Conservation (phyloP, 768 basidiomycete species). For the Clitopilus passeckerianus region DNA sequence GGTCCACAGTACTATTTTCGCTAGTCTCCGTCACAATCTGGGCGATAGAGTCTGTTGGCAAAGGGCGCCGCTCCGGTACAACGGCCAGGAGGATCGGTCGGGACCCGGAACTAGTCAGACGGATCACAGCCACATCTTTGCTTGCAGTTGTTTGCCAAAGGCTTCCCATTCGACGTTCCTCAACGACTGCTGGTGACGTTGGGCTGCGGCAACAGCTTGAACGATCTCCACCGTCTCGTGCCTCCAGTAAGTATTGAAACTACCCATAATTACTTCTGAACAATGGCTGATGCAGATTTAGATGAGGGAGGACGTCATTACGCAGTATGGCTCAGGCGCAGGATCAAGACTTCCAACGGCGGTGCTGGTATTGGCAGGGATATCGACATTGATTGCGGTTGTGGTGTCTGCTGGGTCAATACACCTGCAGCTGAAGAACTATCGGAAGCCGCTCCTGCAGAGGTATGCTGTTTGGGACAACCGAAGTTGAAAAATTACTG, state of each 20-base stretch:
- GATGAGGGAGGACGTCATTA: conserved; percentile 20
- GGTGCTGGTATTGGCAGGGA: conserved; percentile 58
- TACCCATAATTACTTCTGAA: background rate
- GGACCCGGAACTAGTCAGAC: background rate
- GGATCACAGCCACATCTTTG: background rate
- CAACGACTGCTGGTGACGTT: conserved; percentile 8
- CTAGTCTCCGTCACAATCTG: background rate
- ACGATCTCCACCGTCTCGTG: background rate
- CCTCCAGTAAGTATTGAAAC: background rate
- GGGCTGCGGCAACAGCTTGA: background rate
- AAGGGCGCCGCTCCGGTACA: too few species aligned
- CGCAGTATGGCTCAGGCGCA: conserved; percentile 34
- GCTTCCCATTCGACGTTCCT: background rate
- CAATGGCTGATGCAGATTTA: background rate
- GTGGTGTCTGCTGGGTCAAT: conserved; percentile 71
- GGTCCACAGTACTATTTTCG: background rate
- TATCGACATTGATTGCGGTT: conserved; percentile 67
- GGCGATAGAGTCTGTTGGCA: background rate
- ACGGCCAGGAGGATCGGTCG: too few species aligned
- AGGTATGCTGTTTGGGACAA: conserved; percentile 38
- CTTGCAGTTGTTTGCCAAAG: background rate
- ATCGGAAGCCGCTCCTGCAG: conserved; percentile 77
- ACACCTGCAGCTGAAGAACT: conserved; percentile 79
- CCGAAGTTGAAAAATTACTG: background rate
- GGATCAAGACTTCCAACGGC: conserved; percentile 55